A percentile compares a stretch with the other conserved stretches of the same genome.
These are phyloP conservation scores for Chaetomidium leptoderma DNA, from an alignment of 495 filamentous ascomycete species.

Conservation along the genomic window DNA sequence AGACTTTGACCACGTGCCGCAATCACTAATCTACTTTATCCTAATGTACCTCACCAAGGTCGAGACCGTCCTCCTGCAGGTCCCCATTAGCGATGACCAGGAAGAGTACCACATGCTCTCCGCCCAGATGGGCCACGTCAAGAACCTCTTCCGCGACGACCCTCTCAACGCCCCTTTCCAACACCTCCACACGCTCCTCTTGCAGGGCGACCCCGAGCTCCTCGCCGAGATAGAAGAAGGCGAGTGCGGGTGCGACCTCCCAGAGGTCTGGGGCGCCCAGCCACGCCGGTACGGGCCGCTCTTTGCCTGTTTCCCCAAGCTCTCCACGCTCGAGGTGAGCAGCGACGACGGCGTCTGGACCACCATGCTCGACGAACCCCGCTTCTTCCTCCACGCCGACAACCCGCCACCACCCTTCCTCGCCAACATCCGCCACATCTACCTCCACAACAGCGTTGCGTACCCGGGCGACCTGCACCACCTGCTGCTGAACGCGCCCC, in stretches of 20 bases:
- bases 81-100: slow-evolving; percentile 29
- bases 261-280: slow-evolving; percentile 26
- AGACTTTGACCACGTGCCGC: slow-evolving; percentile 23
- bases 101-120: slow-evolving; percentile 21
- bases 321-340: slow-evolving; percentile 30
- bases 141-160: slow-evolving; percentile 11
- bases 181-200: slow-evolving; percentile 10
- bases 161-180: slow-evolving; percentile 6
- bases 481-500: slow-evolving; percentile 27
- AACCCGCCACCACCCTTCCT: slow-evolving; percentile 12
- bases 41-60: slow-evolving; percentile 23
- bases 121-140: neutral
- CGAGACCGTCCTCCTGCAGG: slow-evolving; percentile 29
- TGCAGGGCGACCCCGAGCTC: slow-evolving; percentile 26
- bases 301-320: slow-evolving; percentile 21
- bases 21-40: slow-evolving; percentile 24
- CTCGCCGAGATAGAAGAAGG: slow-evolving; percentile 23
- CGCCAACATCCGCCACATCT: slow-evolving; percentile 23
- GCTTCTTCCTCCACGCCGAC: neutral
- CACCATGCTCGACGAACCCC: slow-evolving; percentile 4
- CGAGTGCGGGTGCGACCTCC: slow-evolving; percentile 22
- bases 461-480: slow-evolving; percentile 26
- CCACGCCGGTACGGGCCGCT: slow-evolving; percentile 20
- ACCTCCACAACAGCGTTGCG: slow-evolving; percentile 30
- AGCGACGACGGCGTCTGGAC: slow-evolving; percentile 30